Evolutionary conservation across 192 early-diverging fungal species (phyloP), one percentile per base, ranked within the genome.

Genomic region (Diversispora epigaea): DNA sequence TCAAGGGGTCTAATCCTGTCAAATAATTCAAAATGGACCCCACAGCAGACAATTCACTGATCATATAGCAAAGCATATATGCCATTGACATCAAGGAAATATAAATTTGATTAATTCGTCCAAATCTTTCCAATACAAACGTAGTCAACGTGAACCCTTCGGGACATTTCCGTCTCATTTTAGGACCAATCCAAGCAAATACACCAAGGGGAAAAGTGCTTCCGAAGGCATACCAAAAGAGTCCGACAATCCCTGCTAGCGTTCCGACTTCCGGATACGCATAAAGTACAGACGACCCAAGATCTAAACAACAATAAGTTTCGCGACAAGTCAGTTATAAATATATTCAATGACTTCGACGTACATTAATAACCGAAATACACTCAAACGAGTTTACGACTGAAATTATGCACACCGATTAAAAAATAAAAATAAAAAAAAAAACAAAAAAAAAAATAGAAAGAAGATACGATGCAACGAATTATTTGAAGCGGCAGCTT

Each of bases 21-120:
- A 89, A 76, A 14, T 80, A 72, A 46, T 50, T 52, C n/a, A 88
- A 76, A 43, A 87, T 80, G 45, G 79, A 64, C 60, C 78, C 81
- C 47, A 90, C 81, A 15, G 88, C 84, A 14, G 89, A 86, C 56
- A 90, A 78, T 81, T 90, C 89, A 60, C 85, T 86, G 57, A 86
- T 79, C 77, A 88, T 77, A 75, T 83, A 90, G 73, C 89, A 80
- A 6, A 81, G 81, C 73, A 89, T 86, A 72, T 84, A 88, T 58
- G 88, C 73, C 6, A 89, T 83, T 75, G 80, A 85, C 64, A 87
- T 80, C 4, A 90, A 56, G 47, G 82, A 77, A 56, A 85, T 83
- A 69, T 85, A 69, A 21, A 86, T 78, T 73, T 89, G 87, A 68
- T 84, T 76, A 4, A 81, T 75, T 40, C 84, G 83, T 55, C 87